phyloP scores from a whole-genome alignment of 2,329 filamentous ascomycete species.

The Epichloe bromicola region DNA sequence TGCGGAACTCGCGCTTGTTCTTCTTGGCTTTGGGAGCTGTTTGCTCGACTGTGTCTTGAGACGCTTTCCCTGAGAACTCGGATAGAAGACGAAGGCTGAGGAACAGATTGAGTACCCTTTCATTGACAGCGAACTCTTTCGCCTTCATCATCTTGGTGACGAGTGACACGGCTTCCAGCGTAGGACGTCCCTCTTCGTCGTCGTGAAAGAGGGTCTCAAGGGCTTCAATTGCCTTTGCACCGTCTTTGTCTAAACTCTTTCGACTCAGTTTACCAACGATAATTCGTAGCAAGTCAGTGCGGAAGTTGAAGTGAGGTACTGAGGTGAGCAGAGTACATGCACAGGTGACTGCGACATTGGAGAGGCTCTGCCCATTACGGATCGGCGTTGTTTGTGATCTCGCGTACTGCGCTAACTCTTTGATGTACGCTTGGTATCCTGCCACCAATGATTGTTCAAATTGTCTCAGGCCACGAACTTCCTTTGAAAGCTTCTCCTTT shows the following conservation, averaged over 20 bases:
- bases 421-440: conserved; percentile 76
- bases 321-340: conserved; percentile 66
- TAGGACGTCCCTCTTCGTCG: conserved; percentile 81
- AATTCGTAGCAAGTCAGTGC: conserved; percentile 75
- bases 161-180: conserved; percentile 73
- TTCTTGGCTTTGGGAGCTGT: conserved; percentile 29
- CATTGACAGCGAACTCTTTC: conserved; percentile 68
- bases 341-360: conserved; percentile 71
- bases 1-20: conserved; percentile 75
- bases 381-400: conserved; percentile 35
- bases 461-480: conserved; percentile 65
- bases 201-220: conserved; percentile 71
- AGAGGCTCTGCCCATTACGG: conserved; percentile 37
- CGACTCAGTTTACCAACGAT: conserved; percentile 71
- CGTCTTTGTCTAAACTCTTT: conserved; percentile 59
- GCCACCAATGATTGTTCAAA: conserved; percentile 82
- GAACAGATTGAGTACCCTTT: conserved; percentile 80
- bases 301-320: conserved; percentile 96
- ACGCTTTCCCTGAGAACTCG: conserved; percentile 77
- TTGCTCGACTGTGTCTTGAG: conserved; percentile 58
- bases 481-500: conserved; percentile 76
- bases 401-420: conserved; percentile 56
- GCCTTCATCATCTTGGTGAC: conserved; percentile 93
- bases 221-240: conserved; percentile 62
- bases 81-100: conserved; percentile 77